A percentile compares a stretch with the other conserved stretches of the same genome.
Evolutionary conservation across 2,329 filamentous ascomycete genomes (phyloP).

Genomic region (Periconia macrospinosa): DNA sequence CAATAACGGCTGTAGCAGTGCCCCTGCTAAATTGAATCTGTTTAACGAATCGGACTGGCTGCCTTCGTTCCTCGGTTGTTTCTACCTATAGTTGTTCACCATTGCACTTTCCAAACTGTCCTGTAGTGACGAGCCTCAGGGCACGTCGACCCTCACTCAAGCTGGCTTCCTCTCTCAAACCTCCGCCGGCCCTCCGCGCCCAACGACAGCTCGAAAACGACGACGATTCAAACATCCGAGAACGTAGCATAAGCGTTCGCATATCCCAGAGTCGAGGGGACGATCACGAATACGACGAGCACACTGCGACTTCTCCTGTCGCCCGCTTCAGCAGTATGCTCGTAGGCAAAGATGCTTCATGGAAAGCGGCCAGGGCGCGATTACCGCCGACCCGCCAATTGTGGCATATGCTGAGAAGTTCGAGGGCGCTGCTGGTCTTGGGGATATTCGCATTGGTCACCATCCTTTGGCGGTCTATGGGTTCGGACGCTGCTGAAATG

Average conservation of each 20-base stretch:
- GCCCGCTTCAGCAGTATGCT: conserved; percentile 63
- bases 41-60: neutral
- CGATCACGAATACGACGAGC: conserved; percentile 22
- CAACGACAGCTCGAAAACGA: conserved; percentile 26
- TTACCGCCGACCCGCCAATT: conserved; percentile 74
- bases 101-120: neutral
- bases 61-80: neutral
- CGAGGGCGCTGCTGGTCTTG: conserved; percentile 75
- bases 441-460: conserved; percentile 71
- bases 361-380: conserved; percentile 83
- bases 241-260: conserved; percentile 33
- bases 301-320: conserved; percentile 13
- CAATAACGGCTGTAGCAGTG: neutral
- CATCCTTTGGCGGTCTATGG: conserved; percentile 86
- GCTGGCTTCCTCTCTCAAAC: conserved; percentile 31
- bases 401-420: conserved; percentile 67
- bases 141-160: conserved; percentile 13
- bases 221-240: conserved; percentile 30
- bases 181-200: conserved; percentile 28
- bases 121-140: neutral
- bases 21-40: neutral
- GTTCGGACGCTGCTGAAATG: conserved; percentile 80
- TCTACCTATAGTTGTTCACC: no score
- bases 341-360: conserved; percentile 84
- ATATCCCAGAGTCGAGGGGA: conserved; percentile 33